Conservation (phyloP, 345 rosid species). For the Moringa oleifera region DNA sequence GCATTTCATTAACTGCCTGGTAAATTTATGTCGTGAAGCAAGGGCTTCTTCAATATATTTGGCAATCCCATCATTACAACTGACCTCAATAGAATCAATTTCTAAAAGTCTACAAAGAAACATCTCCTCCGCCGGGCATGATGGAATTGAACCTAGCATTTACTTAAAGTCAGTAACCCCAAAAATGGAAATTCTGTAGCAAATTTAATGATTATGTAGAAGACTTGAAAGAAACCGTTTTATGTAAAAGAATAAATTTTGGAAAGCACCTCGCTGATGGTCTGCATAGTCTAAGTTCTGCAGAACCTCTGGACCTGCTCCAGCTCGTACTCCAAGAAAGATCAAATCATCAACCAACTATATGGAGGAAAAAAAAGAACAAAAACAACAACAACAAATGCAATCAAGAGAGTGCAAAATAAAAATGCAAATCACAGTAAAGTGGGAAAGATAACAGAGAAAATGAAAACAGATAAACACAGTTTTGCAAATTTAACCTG, state of each 20-base stretch:
- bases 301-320: conserved; percentile 42
- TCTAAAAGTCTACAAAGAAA: conserved; percentile 80
- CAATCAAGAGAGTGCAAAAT: not conserved
- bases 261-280: conserved; percentile 42
- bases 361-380: conserved; percentile 5
- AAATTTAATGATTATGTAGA: not conserved
- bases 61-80: conserved; percentile 33
- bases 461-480: not conserved
- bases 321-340: conserved; percentile 69
- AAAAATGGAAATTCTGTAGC: not conserved
- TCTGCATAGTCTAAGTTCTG: conserved; percentile 40
- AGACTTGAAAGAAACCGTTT: not conserved
- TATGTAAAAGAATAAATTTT: conserved; percentile 2
- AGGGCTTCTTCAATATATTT: conserved; percentile 60
- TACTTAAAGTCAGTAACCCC: conserved; percentile 17
- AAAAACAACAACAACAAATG: not conserved
- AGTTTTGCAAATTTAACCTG: conserved; percentile 32
- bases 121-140: conserved; percentile 65
- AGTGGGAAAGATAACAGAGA: not conserved
- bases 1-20: conserved; percentile 59
- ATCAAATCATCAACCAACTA: conserved; percentile 89
- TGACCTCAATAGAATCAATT: conserved; percentile 43
- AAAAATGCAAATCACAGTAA: not conserved
- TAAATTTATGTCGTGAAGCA: conserved; percentile 53
- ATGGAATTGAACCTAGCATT: conserved; percentile 59